Evolutionary conservation across 768 basidiomycete genomes (phyloP).

Genomic region (Lentinula edodes): DNA sequence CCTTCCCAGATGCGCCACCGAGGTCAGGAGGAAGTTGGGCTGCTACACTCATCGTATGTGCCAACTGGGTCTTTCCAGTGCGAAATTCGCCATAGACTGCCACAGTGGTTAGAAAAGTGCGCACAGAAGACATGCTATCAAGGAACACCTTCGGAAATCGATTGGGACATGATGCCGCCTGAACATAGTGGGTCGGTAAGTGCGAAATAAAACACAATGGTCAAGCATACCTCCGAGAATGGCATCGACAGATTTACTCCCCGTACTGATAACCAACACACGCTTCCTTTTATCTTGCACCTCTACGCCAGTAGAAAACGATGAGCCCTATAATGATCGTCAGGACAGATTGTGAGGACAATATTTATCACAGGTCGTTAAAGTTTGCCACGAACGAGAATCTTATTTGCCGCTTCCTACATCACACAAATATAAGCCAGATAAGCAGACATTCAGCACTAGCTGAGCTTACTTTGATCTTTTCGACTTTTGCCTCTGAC

Average conservation of each 20-base stretch:
- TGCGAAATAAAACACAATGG: neutral
- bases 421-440: neutral
- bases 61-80: slow-evolving; percentile 93
- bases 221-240: slow-evolving; percentile 71
- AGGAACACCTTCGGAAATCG: slow-evolving; percentile 76
- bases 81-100: slow-evolving; percentile 94
- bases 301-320: slow-evolving; percentile 88
- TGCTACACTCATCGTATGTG: slow-evolving; percentile 91
- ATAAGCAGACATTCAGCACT: neutral
- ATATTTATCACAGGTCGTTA: no score
- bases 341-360: neutral
- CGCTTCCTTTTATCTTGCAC: slow-evolving; percentile 81
- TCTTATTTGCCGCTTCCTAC: slow-evolving; percentile 88
- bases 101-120: neutral
- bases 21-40: slow-evolving; percentile 85
- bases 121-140: neutral
- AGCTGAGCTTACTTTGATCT: slow-evolving; percentile 65
- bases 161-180: slow-evolving; percentile 91
- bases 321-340: slow-evolving; percentile 58
- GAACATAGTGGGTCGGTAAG: neutral
- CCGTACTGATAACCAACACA: slow-evolving; percentile 83
- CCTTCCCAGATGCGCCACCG: slow-evolving; percentile 89
- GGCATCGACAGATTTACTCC: slow-evolving; percentile 85
- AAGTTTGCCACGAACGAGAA: slow-evolving; percentile 45
- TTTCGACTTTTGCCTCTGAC: slow-evolving; percentile 97